Evolutionary conservation across 768 basidiomycete genomes (phyloP), one percentile per base, ranked within the genome.

Genomic region (Lactarius hatsudake): DNA sequence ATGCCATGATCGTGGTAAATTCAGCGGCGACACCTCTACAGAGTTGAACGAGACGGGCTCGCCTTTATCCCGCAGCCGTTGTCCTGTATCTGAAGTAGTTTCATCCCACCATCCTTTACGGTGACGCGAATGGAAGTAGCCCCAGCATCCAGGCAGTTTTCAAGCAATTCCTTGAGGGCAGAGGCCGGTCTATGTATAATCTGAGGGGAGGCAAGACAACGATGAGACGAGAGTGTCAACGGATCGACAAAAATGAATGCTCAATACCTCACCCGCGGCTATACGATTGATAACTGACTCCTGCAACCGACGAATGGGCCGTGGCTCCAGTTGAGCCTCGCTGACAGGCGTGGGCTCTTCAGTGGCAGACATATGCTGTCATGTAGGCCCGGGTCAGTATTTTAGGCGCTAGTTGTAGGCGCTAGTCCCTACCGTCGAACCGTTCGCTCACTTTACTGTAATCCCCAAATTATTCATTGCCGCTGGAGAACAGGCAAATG

Each of bases 41-140:
- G 51, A 38, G 59, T 51, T 30, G 36, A 48, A 48, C 57, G 9
- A 17, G 63, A n/a, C 54, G 26, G 34, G 79, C 88, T 74, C 72
- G 94, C 95, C 57, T 90, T 85, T 73, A 98, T 98, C 2, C 96
- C 97, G 77, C 87, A 92, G 0, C 97, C 96, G 74, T 99, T 97
- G 74, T 99, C 97, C 73, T 95, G 92, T 61, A 98, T 96, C 77
- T 97, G 94, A 43, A 98, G 83, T 18, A 96, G 79, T 75, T 96
- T 98, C 81, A 98, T 80, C 4, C 97, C 97, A 1, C 96, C 97
- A 69, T 99, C 96, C 77, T 97, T 98, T 71, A 96, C 83, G 0
- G 88, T 92, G 61, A 98, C 81, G 43, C 89, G 87, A 74, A 98
- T 94, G 0, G 87, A 87, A 0, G 91, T 95, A 28, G 93, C 81